Conservation (phyloP, 257 asterid species). For the Petunia axillaris region DNA sequence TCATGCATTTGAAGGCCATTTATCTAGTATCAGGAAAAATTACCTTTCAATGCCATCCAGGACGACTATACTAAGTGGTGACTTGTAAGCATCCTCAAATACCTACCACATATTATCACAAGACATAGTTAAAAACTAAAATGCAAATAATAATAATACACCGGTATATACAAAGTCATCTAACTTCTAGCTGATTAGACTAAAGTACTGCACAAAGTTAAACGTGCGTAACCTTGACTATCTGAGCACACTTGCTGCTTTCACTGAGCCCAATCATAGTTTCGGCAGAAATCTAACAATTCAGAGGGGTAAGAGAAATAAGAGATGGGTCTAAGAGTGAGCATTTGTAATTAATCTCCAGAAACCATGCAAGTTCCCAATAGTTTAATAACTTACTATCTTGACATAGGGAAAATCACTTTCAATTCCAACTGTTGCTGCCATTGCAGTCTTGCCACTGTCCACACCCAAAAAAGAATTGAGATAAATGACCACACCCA, state of each 20-base stretch:
- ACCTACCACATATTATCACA: conserved; percentile 58
- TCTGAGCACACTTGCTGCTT: conserved; percentile 91
- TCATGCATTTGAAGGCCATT: conserved; percentile 27
- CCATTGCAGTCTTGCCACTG: conserved; percentile 99
- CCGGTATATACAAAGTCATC: background rate
- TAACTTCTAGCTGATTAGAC: background rate
- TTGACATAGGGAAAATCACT: conserved; percentile 96
- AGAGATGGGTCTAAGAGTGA: conserved; percentile 10
- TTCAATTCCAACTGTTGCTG: conserved; percentile 87
- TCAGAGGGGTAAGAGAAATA: conserved; percentile 29
- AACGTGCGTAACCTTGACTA: conserved; percentile 67
- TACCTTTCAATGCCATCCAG: conserved; percentile 99
- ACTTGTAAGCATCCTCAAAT: conserved; percentile 95
- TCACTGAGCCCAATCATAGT: conserved; percentile 97
- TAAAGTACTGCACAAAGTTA: conserved; percentile 24
- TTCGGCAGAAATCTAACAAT: conserved; percentile 90
- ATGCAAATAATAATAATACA: background rate
- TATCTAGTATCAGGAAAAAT: conserved; percentile 30
- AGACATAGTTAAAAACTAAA: conserved; percentile 31
- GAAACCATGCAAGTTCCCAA: background rate
- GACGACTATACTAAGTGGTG: conserved; percentile 86
- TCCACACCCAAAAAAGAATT: conserved; percentile 24
- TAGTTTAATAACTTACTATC: conserved; percentile 67
- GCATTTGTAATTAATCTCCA: conserved; percentile 22
- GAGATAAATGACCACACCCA: background rate